phyloP scores from a whole-genome alignment of 1,139 yeast species.

The Diutina pseudorugosa region DNA sequence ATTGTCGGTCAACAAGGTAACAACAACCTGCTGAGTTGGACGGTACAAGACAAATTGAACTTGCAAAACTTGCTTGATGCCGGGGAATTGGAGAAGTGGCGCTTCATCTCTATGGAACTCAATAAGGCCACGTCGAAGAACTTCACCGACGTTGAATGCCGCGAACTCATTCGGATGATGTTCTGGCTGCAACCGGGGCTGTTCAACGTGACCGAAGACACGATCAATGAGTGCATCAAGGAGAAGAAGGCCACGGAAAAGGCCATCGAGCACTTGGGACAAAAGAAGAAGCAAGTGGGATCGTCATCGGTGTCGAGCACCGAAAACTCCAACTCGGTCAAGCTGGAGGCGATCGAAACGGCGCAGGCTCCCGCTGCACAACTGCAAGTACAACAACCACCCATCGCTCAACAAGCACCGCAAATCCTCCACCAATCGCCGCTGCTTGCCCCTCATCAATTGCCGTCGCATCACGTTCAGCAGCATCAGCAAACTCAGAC shows the following conservation, averaged over 20 bases:
- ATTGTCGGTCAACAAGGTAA: constrained; percentile 79
- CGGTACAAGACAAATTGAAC: constrained; percentile 39
- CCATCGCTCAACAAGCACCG: neutral
- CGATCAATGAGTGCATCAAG: constrained; percentile 18
- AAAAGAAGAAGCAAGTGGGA: neutral
- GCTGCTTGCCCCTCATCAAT: neutral
- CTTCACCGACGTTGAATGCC: constrained; percentile 42
- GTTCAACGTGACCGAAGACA: constrained; percentile 43
- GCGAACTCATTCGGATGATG: constrained; percentile 39
- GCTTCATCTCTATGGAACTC: constrained; percentile 48
- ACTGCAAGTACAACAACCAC: neutral
- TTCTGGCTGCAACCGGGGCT: constrained; percentile 45
- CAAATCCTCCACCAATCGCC: neutral
- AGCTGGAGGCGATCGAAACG: neutral
- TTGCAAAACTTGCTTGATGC: constrained; percentile 46
- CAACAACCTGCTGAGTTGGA: constrained; percentile 54
- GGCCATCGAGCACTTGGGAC: neutral
- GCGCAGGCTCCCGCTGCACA: neutral
- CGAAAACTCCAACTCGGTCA: neutral
- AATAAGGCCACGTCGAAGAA: constrained; percentile 45
- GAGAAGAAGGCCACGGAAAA: constrained; percentile 4
- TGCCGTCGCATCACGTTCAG: neutral
- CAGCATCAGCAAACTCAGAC: neutral
- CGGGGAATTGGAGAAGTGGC: constrained; percentile 66
- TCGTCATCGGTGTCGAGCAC: neutral